Evolutionary conservation across 371 early-diverging fungal genomes (phyloP), one percentile per base, ranked within the genome.

Genomic region (Saksenaea vasiformis): DNA sequence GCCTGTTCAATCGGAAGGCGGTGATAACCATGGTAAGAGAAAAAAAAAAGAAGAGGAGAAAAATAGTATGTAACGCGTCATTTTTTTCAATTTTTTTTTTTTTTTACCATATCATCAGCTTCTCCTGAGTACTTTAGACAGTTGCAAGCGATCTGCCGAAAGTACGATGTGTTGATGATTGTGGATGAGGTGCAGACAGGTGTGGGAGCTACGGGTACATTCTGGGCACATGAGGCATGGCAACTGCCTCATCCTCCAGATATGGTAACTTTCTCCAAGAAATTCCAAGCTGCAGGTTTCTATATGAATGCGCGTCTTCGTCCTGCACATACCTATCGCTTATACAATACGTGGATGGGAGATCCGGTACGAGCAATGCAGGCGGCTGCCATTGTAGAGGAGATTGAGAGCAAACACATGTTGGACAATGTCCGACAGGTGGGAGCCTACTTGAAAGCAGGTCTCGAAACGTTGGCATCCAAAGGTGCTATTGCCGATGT

Each of bases 131-230:
- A 86, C 67, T 90, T 91, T 77, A 85, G 83, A 35, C 76, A 73
- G 1, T 67, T 93, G 51, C 83, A 91, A 54, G 78, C 85, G 5
- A 65, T 93, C 58, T 91, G 92, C 35, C 68, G 79, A 41, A 71
- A 83, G 47, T 61, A 86, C 54, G 87, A 84, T 28, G 86, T 91
- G 14, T 70, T 91, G 47, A 83, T 94, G 68, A 91, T 94, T 62
- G 91, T 90, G 9, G 94, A 94, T 60, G 94, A 94, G 68, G 91
- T 93, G 19, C 93, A 94, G 67, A 90, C 91, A 0, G 94, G 94
- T 44, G 91, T 90, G 13, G 93, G 91, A n/a, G 86, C 91, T 22
- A 90, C 93, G 0, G 94, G 94, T 19, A 83, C 85, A 8, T 90
- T 90, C 66, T 91, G 91, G 91, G 91, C 90, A 1, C 91, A 91